Conservation (phyloP, 306 rosid genomes). For the Corylus americana region DNA sequence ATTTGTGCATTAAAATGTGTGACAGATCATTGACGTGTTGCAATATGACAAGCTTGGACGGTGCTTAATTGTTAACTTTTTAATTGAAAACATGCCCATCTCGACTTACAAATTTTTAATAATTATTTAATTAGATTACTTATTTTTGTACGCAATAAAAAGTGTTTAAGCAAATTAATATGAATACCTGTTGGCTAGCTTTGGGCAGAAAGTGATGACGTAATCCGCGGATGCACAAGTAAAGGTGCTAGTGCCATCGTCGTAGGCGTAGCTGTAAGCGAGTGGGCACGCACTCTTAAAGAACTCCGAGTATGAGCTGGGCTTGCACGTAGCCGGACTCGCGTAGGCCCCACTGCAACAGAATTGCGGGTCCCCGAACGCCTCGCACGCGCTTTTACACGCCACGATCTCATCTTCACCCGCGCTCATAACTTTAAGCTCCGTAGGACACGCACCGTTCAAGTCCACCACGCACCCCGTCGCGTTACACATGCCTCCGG, state of each 20-base stretch:
- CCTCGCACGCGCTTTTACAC: constrained; percentile 94
- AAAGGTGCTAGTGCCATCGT: constrained; percentile 87
- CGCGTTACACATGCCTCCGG: constrained; percentile 60
- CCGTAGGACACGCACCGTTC: constrained; percentile 67
- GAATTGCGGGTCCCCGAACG: constrained; percentile 70
- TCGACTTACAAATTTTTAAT: no score
- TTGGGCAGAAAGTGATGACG: constrained; percentile 66
- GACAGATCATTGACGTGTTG: no score
- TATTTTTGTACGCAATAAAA: not conserved
- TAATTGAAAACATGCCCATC: not conserved
- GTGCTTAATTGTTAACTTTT: not conserved
- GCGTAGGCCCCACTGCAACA: constrained; percentile 83
- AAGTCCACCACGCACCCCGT: constrained; percentile 71
- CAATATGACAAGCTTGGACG: not conserved
- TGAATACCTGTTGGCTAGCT: constrained; percentile 49
- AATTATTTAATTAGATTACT: no score
- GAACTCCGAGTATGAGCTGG: constrained; percentile 65
- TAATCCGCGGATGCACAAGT: constrained; percentile 76
- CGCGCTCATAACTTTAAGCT: constrained; percentile 43
- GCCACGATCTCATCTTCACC: constrained; percentile 50
- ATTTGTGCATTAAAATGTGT: not conserved
- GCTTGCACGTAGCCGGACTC: constrained; percentile 63
- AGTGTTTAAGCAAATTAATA: not conserved
- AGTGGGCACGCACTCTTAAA: constrained; percentile 78
- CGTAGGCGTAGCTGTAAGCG: constrained; percentile 90